A percentile compares a stretch with the other conserved stretches of the same genome.
Evolutionary conservation across 2,329 filamentous ascomycete species (phyloP).

Genomic region (Aureobasidium namibiae): DNA sequence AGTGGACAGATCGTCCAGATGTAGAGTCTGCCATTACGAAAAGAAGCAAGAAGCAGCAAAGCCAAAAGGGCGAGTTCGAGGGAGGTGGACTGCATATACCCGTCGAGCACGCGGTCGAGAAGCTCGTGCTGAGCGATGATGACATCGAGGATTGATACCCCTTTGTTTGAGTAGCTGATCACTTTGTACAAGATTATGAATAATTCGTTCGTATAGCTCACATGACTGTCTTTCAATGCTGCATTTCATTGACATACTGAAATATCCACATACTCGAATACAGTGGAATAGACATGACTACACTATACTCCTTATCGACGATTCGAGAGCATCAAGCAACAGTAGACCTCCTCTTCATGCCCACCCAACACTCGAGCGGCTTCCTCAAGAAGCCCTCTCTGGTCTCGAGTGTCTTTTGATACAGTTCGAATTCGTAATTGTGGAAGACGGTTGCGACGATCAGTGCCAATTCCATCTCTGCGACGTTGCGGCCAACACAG

Average conservation of each 20-base stretch:
- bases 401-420: constrained; percentile 61
- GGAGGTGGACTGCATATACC: constrained; percentile 19
- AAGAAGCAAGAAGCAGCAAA: not conserved
- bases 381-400: constrained; percentile 77
- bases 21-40: not conserved
- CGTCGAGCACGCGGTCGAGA: constrained; percentile 24
- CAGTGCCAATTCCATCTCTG: constrained; percentile 80
- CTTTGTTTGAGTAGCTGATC: not conserved
- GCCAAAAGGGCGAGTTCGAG: constrained; percentile 13
- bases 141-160: constrained; percentile 35
- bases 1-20: constrained; percentile 8
- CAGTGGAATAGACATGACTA: not conserved
- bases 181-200: not conserved
- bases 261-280: not conserved
- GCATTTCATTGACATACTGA: too few relatives aligned
- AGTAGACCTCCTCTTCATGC: constrained; percentile 42
- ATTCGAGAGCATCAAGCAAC: not conserved
- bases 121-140: constrained; percentile 38
- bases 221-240: not conserved
- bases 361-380: constrained; percentile 61
- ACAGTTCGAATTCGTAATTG: constrained; percentile 52
- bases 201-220: not conserved
- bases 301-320: not conserved
- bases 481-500: constrained; percentile 68
- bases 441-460: constrained; percentile 62